Evolutionary conservation across 768 basidiomycete genomes (phyloP).

Genomic region (Boletus reticuloceps): DNA sequence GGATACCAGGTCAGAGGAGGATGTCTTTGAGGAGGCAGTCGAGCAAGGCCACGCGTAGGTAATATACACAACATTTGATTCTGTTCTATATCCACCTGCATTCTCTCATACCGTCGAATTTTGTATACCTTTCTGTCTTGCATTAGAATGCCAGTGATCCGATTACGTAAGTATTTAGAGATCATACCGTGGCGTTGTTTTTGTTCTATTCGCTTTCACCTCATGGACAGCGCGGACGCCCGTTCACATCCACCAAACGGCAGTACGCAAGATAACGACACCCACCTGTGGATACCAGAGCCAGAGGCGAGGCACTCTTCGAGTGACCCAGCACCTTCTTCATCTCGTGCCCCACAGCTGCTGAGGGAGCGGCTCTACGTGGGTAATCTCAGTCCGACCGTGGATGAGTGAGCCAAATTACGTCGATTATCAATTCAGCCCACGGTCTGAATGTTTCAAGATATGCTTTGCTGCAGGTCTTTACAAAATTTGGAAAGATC

Average conservation of each 20-base stretch:
- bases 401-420: conserved; percentile 69
- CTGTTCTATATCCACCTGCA: background rate
- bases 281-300: conserved; percentile 34
- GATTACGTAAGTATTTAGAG: conserved; percentile 17
- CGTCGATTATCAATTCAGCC: background rate
- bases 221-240: conserved; percentile 11
- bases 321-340: conserved; percentile 18
- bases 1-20: conserved; percentile 8
- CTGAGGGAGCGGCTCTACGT: conserved; percentile 82
- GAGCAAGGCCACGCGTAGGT: conserved; percentile 5
- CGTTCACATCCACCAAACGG: background rate
- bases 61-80: background rate
- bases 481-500: conserved; percentile 90
- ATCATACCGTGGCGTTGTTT: background rate
- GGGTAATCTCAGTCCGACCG: conserved; percentile 82
- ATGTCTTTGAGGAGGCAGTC: background rate
- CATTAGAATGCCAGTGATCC: no score
- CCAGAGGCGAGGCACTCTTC: conserved; percentile 19
- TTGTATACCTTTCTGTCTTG: background rate
- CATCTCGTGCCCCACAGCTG: conserved; percentile 28
- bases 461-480: conserved; percentile 85
- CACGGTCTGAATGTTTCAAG: conserved; percentile 39
- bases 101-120: background rate
- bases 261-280: conserved; percentile 3
- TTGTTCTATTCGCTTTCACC: background rate